Percentiles rank a stretch among this genome's conserved stretches.
These are phyloP conservation scores for Aphanomyces astaci DNA, from an alignment of 352 stramenopile species.

Conservation along the genomic window DNA sequence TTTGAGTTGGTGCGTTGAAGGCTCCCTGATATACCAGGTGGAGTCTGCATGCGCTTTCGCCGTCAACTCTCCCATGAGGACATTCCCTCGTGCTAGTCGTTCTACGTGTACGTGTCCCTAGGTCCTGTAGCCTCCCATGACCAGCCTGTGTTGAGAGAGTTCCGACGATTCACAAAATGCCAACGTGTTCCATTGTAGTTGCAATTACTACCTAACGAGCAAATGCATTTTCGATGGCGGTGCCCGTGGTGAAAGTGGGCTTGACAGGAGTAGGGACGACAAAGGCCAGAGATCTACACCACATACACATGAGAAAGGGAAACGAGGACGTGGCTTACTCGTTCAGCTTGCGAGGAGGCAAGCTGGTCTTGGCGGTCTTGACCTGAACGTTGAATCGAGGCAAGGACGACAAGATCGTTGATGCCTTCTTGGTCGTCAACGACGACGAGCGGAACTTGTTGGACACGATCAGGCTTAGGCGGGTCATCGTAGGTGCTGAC, in stretches of 20 bases:
- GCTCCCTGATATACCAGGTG: no score
- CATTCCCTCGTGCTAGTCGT: no score
- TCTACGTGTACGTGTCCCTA: no score
- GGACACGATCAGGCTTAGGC: background rate
- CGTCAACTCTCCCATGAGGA: no score
- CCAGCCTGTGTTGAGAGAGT: no score
- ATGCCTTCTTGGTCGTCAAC: background rate
- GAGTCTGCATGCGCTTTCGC: no score
- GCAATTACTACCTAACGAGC: no score
- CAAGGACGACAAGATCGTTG: background rate
- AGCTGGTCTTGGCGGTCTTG: background rate
- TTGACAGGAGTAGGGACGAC: background rate
- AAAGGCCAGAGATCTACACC: background rate
- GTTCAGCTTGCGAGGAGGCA: background rate
- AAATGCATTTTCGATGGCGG: background rate
- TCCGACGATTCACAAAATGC: no score
- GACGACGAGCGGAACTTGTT: slow-evolving; percentile 3
- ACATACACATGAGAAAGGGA: background rate
- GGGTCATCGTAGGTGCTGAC: background rate
- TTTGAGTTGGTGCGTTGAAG: no score
- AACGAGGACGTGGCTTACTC: background rate
- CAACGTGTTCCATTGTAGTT: no score
- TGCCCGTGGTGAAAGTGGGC: background rate
- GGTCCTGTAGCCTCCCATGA: no score
- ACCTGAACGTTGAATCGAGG: background rate